Percentiles rank a stretch among this genome's conserved stretches.
Evolutionary conservation across 345 rosid genomes (phyloP).

Genomic region (Brassica incana): DNA sequence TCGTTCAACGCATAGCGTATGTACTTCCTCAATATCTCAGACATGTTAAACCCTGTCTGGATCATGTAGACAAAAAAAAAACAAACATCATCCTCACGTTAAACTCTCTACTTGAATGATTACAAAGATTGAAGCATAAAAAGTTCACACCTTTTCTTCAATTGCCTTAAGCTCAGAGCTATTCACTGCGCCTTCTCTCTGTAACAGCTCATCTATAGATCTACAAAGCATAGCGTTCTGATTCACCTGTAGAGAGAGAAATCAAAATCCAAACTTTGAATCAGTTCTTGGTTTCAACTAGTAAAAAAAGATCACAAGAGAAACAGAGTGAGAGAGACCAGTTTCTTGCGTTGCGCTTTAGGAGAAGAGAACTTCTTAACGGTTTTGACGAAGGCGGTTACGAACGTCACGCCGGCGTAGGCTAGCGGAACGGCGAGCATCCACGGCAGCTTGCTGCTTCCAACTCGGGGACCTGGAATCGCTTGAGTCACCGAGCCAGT

Average conservation of each 20-base stretch:
- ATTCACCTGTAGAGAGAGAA: slow-evolving; percentile 56
- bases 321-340: slow-evolving; percentile 38
- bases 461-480: slow-evolving; percentile 93
- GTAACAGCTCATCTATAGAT: slow-evolving; percentile 70
- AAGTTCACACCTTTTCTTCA: slow-evolving; percentile 61
- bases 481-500: slow-evolving; percentile 93
- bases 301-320: background rate
- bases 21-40: slow-evolving; percentile 86
- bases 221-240: slow-evolving; percentile 80
- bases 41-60: slow-evolving; percentile 94
- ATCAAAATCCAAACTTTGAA: background rate
- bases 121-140: background rate
- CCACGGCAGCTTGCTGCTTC: slow-evolving; percentile 90
- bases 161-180: slow-evolving; percentile 55
- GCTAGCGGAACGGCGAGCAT: slow-evolving; percentile 87
- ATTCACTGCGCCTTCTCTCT: slow-evolving; percentile 52
- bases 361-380: slow-evolving; percentile 78
- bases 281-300: background rate
- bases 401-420: slow-evolving; percentile 72
- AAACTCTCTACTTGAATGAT: slow-evolving; percentile 25
- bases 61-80: slow-evolving; percentile 7
- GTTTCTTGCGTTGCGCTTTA: slow-evolving; percentile 57
- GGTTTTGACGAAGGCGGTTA: slow-evolving; percentile 78
- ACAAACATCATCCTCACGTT: slow-evolving; percentile 41
- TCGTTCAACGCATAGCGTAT: slow-evolving; percentile 86